Percentiles rank a stretch among this genome's conserved stretches.
phyloP scores from a whole-genome alignment of 1,139 yeast genomes.

The Kodamaea sp. region DNA sequence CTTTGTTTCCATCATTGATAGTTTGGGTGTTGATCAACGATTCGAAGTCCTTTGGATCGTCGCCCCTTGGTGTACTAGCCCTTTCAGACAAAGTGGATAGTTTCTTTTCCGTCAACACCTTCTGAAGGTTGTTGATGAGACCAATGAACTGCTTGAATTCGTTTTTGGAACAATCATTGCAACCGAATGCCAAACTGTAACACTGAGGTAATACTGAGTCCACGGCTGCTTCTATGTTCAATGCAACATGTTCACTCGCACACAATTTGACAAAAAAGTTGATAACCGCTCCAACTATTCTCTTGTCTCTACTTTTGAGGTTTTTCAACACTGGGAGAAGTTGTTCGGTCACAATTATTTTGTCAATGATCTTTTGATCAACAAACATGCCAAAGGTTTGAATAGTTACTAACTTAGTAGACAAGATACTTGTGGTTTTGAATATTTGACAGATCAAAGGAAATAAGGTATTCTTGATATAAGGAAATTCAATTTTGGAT shows the following conservation, averaged over 20 bases:
- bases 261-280: slow-evolving; percentile 51
- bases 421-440: slow-evolving; percentile 78
- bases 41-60: slow-evolving; percentile 24
- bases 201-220: slow-evolving; percentile 43
- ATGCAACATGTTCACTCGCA: slow-evolving; percentile 35
- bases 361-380: slow-evolving; percentile 63
- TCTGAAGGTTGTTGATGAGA: slow-evolving; percentile 31
- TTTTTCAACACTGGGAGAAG: slow-evolving; percentile 72
- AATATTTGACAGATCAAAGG: slow-evolving; percentile 74
- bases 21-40: slow-evolving; percentile 36
- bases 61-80: slow-evolving; percentile 6
- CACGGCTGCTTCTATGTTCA: slow-evolving; percentile 40
- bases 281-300: slow-evolving; percentile 59
- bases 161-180: slow-evolving; percentile 39
- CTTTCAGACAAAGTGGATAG: slow-evolving; percentile 25
- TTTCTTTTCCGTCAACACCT: slow-evolving; percentile 29
- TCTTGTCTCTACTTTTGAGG: slow-evolving; percentile 75
- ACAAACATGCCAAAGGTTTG: slow-evolving; percentile 62
- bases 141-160: slow-evolving; percentile 38
- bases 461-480: slow-evolving; percentile 69
- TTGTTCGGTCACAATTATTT: slow-evolving; percentile 70
- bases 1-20: slow-evolving; percentile 31
- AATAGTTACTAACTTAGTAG: slow-evolving; percentile 74
- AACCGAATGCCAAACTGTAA: slow-evolving; percentile 40
- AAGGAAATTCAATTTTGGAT: slow-evolving; percentile 64